These are phyloP conservation scores for Epichloe elymi DNA, from an alignment of 2,329 filamentous ascomycete genomes.

Conservation along the genomic window DNA sequence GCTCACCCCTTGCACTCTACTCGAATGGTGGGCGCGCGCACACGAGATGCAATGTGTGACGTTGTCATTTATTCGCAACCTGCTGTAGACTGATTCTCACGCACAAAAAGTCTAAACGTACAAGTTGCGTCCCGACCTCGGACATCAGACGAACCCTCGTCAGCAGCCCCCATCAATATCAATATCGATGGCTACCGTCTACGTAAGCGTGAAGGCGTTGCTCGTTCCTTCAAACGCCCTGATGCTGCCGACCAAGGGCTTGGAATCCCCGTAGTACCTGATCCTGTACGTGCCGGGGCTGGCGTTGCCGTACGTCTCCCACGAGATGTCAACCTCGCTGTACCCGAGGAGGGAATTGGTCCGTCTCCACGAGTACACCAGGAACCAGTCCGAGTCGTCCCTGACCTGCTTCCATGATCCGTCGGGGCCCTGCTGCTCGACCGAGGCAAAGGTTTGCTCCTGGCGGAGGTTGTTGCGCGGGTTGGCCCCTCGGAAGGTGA, in stretches of 20 bases:
- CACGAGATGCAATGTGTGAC: too few relatives aligned
- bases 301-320: constrained; percentile 46
- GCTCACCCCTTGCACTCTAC: too few relatives aligned
- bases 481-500: constrained; percentile 73
- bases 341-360: constrained; percentile 56
- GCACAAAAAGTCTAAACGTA: too few relatives aligned
- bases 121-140: too few relatives aligned
- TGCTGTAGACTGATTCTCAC: too few relatives aligned
- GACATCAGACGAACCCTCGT: too few relatives aligned
- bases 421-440: constrained; percentile 46
- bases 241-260: constrained; percentile 35
- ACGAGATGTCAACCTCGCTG: constrained; percentile 66
- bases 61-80: too few relatives aligned
- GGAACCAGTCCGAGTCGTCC: constrained; percentile 69
- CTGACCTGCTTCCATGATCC: constrained; percentile 51
- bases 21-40: too few relatives aligned
- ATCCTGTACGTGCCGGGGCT: constrained; percentile 60
- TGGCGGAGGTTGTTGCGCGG: constrained; percentile 77
- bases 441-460: constrained; percentile 62
- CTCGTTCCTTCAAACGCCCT: constrained; percentile 12
- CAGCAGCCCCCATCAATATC: too few relatives aligned
- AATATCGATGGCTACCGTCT: too few relatives aligned
- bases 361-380: constrained; percentile 70
- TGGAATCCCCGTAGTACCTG: constrained; percentile 75
- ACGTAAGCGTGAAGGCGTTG: constrained; percentile 9